Evolutionary conservation across 345 rosid genomes (phyloP).

Genomic region (Carallia brachiata): DNA sequence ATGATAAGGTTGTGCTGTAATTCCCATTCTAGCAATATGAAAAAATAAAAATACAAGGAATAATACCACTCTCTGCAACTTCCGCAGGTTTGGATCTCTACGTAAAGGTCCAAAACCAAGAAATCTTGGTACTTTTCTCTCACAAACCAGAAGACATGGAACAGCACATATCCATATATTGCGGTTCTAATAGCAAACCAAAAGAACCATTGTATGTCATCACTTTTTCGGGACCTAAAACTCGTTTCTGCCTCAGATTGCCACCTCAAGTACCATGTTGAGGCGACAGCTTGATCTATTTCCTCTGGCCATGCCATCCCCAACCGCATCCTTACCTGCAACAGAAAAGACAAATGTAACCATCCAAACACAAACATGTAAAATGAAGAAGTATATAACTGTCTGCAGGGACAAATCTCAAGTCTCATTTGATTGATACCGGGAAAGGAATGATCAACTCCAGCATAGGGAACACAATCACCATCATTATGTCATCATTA

Average conservation of each 20-base stretch:
- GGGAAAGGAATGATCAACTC: slow-evolving; percentile 70
- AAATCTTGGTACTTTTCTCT: slow-evolving; percentile 66
- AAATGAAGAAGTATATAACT: slow-evolving; percentile 2
- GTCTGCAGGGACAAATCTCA: slow-evolving; percentile 2
- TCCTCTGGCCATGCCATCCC: slow-evolving; percentile 97
- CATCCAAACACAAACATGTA: neutral
- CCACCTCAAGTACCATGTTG: slow-evolving; percentile 90
- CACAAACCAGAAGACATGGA: slow-evolving; percentile 58
- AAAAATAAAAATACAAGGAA: slow-evolving; percentile 2
- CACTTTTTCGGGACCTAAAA: slow-evolving; percentile 57
- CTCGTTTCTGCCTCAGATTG: slow-evolving; percentile 73
- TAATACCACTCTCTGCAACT: slow-evolving; percentile 78
- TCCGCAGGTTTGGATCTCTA: slow-evolving; percentile 65
- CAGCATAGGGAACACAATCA: slow-evolving; percentile 56
- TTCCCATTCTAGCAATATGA: neutral
- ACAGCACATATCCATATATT: slow-evolving; percentile 59
- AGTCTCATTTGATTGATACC: slow-evolving; percentile 44
- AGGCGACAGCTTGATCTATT: slow-evolving; percentile 61
- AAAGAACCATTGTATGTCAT: slow-evolving; percentile 54
- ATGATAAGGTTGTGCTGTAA: neutral
- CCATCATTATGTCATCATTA: slow-evolving; percentile 74
- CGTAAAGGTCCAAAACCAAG: slow-evolving; percentile 83
- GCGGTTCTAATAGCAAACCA: slow-evolving; percentile 64
- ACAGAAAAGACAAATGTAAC: slow-evolving; percentile 13
- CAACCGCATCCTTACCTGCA: slow-evolving; percentile 64